Conservation (phyloP, 495 filamentous ascomycete genomes). For the Trichoderma orchidacearum region DNA sequence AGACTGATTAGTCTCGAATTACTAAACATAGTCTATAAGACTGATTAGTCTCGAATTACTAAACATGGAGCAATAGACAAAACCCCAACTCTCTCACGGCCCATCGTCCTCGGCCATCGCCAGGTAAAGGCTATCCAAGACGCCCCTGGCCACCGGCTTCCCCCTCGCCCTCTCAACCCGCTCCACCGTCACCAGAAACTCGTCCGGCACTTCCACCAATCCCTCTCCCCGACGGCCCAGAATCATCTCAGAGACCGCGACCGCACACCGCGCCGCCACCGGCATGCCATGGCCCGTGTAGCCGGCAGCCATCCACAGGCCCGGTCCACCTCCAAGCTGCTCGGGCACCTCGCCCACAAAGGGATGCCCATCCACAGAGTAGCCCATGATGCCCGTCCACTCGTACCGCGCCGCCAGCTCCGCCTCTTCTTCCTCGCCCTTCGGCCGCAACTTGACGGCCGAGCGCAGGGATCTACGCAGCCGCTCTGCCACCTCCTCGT, state of each 20-base stretch:
- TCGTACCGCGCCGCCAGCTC: constrained; percentile 43
- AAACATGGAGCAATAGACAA: too few relatives aligned
- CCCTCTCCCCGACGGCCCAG: constrained; percentile 17
- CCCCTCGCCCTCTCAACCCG: constrained; percentile 14
- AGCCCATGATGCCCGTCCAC: constrained; percentile 83
- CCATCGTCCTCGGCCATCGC: not conserved
- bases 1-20: too few relatives aligned
- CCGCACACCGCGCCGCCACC: constrained; percentile 53
- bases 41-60: too few relatives aligned
- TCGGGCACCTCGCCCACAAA: constrained; percentile 50
- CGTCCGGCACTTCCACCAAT: constrained; percentile 21
- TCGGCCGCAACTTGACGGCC: constrained; percentile 10
- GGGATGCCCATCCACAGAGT: constrained; percentile 51
- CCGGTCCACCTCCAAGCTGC: constrained; percentile 17
- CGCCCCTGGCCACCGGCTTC: not conserved
- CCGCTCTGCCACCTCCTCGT: constrained; percentile 40
- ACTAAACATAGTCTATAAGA: too few relatives aligned
- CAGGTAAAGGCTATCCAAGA: not conserved
- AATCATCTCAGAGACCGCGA: constrained; percentile 53
- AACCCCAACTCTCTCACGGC: not conserved
- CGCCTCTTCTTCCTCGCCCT: constrained; percentile 3
- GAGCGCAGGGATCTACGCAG: constrained; percentile 23
- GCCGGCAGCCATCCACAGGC: constrained; percentile 45
- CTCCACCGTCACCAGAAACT: constrained; percentile 31
- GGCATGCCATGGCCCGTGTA: constrained; percentile 79